These are phyloP conservation scores for Citrus sp. DNA, from an alignment of 345 rosid species.

Conservation along the genomic window DNA sequence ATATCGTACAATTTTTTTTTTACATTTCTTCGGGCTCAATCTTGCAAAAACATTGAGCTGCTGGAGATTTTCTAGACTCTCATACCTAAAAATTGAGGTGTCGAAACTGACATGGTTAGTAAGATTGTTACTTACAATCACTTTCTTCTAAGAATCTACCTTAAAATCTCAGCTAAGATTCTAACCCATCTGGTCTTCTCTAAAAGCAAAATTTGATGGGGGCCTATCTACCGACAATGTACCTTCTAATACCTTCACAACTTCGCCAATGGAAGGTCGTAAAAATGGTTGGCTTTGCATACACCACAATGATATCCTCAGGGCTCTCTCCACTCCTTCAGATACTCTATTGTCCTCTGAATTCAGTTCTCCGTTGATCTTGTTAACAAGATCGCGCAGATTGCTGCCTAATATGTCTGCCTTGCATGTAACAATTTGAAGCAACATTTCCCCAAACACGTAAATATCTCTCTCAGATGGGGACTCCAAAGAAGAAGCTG, in stretches of 20 bases:
- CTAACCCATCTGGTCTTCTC: conserved; percentile 7
- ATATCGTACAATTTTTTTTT: not conserved
- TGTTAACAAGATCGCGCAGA: conserved; percentile 14
- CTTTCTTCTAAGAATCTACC: conserved; percentile 12
- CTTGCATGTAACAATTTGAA: conserved; percentile 30
- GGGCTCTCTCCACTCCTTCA: conserved; percentile 27
- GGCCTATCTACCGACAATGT: conserved; percentile 42
- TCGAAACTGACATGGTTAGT: conserved; percentile 5
- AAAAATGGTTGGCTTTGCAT: conserved; percentile 39
- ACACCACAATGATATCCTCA: conserved; percentile 38
- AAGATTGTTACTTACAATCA: not conserved
- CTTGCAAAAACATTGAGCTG: conserved; percentile 12
- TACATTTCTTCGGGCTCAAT: conserved; percentile 15
- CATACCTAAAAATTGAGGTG: not conserved
- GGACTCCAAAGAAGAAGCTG: conserved; percentile 32
- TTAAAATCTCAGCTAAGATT: conserved; percentile 5
- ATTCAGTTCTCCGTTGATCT: conserved; percentile 8
- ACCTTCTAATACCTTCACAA: conserved; percentile 43
- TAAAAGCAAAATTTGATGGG: conserved; percentile 18
- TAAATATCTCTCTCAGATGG: conserved; percentile 28
- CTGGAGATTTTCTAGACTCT: not conserved
- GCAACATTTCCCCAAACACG: conserved; percentile 35
- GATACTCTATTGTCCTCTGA: conserved; percentile 12
- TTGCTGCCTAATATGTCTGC: conserved; percentile 16
- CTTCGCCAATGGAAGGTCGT: conserved; percentile 40